phyloP scores from a whole-genome alignment of 208 protist species.

The Entamoeba invadens region DNA sequence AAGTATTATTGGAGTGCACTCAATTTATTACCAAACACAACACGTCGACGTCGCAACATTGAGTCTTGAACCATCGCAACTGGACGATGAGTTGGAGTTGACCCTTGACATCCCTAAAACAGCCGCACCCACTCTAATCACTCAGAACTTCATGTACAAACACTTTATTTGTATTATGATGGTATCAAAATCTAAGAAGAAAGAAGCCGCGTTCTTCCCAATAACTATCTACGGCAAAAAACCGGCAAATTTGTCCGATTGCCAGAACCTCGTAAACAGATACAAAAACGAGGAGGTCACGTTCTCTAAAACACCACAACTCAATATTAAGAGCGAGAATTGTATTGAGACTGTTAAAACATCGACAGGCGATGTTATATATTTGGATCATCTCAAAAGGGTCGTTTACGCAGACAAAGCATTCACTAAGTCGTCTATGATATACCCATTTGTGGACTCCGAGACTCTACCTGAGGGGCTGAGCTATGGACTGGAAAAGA shows the following conservation, averaged over 20 bases:
- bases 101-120: neutral
- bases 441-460: neutral
- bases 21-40: neutral
- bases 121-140: neutral
- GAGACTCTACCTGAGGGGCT: neutral
- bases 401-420: neutral
- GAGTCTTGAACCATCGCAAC: neutral
- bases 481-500: neutral
- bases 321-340: neutral
- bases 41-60: too few species aligned
- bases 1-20: neutral
- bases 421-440: neutral
- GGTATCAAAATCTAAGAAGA: too few species aligned
- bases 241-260: too few species aligned
- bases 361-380: neutral
- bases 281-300: too few species aligned
- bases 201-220: neutral
- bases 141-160: neutral
- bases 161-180: neutral
- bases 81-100: neutral
- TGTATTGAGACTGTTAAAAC: neutral
- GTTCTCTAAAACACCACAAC: neutral
- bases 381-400: neutral
- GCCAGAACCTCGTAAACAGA: too few species aligned
- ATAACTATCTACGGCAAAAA: too few species aligned